Conservation (phyloP, 116 monocot genomes). For the Phalaenopsis hybrid region DNA sequence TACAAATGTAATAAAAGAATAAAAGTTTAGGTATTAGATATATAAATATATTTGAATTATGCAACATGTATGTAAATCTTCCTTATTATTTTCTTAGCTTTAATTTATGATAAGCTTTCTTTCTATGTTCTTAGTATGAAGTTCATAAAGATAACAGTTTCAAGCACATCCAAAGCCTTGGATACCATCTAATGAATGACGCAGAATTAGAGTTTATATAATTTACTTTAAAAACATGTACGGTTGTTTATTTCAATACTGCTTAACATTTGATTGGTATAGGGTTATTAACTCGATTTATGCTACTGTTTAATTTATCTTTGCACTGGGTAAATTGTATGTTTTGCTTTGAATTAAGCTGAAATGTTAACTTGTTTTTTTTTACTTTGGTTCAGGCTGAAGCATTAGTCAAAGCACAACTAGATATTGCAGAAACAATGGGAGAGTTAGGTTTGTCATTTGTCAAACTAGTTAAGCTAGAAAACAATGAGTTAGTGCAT, state of each 20-base stretch:
- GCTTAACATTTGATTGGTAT: not conserved
- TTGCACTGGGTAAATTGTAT: not conserved
- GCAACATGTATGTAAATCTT: too few species aligned
- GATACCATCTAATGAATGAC: not conserved
- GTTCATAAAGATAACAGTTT: not conserved
- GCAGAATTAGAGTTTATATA: not conserved
- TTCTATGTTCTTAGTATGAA: not conserved
- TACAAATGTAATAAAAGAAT: too few species aligned
- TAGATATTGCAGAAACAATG: constrained; percentile 67
- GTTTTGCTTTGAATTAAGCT: too few species aligned
- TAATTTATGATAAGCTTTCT: not conserved
- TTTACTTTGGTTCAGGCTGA: constrained; percentile 47
- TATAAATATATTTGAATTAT: too few species aligned
- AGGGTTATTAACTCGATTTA: not conserved
- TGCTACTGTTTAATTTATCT: not conserved
- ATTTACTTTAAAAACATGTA: not conserved
- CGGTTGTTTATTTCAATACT: too few species aligned
- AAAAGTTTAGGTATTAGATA: too few species aligned
- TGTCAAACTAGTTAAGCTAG: constrained; percentile 78
- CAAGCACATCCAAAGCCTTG: too few species aligned
- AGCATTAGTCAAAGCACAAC: constrained; percentile 68
- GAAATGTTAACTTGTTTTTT: not conserved
- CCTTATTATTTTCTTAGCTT: not conserved
- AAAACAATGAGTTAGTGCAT: constrained; percentile 52
- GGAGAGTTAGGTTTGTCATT: constrained; percentile 74